A percentile compares a stretch with the other conserved stretches of the same genome.
These are phyloP conservation scores for Celoporthe dispersa DNA, from an alignment of 2,329 filamentous ascomycete species.

Conservation along the genomic window DNA sequence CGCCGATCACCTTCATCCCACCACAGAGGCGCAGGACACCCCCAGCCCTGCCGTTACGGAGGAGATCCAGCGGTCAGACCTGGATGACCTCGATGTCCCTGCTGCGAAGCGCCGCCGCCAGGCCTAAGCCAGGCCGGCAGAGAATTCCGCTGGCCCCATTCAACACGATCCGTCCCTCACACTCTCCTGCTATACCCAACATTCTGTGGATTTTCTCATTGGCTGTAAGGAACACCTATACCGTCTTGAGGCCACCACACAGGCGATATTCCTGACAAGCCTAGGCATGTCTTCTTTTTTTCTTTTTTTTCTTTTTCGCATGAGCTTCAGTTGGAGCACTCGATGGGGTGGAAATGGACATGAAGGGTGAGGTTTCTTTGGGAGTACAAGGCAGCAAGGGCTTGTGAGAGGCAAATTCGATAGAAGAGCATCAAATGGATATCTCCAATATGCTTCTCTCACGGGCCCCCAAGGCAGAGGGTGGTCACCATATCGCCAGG, in stretches of 20 bases:
- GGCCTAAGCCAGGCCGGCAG: constrained; percentile 28
- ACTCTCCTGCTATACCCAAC: background rate
- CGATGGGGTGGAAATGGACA: background rate
- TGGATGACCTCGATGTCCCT: constrained; percentile 37
- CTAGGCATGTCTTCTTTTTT: background rate
- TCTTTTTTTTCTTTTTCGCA: background rate
- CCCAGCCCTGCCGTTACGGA: constrained; percentile 55
- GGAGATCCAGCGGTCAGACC: constrained; percentile 52
- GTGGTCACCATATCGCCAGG: background rate
- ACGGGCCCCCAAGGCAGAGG: background rate
- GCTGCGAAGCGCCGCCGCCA: constrained; percentile 40
- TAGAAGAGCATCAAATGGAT: background rate
- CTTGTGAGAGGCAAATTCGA: background rate
- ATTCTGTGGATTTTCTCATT: background rate
- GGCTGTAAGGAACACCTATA: background rate
- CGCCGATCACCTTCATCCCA: constrained; percentile 28
- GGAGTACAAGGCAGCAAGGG: background rate
- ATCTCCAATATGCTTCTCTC: background rate
- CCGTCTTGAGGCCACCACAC: background rate
- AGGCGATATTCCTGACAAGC: background rate
- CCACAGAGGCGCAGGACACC: constrained; percentile 39
- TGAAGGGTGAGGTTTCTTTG: background rate
- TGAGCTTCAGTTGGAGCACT: background rate
- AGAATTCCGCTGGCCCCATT: background rate
- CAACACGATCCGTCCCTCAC: background rate